phyloP scores from a whole-genome alignment of 495 filamentous ascomycete species.

The Penicillium paradoxum region DNA sequence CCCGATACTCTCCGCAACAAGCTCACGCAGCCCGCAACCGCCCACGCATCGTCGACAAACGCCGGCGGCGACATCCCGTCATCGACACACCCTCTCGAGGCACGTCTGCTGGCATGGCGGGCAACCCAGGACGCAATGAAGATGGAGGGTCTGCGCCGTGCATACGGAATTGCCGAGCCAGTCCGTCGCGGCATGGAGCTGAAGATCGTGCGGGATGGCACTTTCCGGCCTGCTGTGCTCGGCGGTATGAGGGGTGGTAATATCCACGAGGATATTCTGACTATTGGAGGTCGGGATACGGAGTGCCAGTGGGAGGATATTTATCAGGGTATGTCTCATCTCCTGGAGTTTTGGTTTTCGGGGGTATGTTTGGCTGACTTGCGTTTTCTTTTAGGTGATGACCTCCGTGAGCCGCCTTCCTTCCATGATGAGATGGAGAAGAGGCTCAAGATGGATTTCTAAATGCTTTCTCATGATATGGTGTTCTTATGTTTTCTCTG shows the following conservation, averaged over 20 bases:
- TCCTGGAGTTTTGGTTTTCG: background rate
- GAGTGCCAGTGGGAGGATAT: constrained; percentile 89
- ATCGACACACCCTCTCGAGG: constrained; percentile 84
- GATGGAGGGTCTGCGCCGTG: constrained; percentile 78
- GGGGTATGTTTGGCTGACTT: constrained; percentile 7
- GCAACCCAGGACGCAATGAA: constrained; percentile 79
- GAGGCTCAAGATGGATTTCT: constrained; percentile 71
- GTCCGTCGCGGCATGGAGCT: constrained; percentile 93
- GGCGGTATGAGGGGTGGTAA: constrained; percentile 36
- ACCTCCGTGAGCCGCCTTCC: constrained; percentile 54
- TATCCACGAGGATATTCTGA: constrained; percentile 76
- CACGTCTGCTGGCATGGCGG: constrained; percentile 78
- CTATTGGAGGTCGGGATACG: constrained; percentile 60
- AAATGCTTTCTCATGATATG: constrained; percentile 20
- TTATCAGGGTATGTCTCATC: constrained; percentile 48
- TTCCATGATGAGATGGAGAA: constrained; percentile 94
- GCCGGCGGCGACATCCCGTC: constrained; percentile 31
- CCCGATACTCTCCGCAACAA: constrained; percentile 87
- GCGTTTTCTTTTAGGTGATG: constrained; percentile 47
- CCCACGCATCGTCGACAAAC: constrained; percentile 42
- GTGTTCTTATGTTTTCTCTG: constrained; percentile 10
- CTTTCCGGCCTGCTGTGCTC: constrained; percentile 46
- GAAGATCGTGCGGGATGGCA: constrained; percentile 65
- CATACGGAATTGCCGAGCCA: constrained; percentile 90
- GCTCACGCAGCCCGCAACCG: constrained; percentile 51